Conservation (phyloP, 345 rosid genomes). For the Rhizophora mangle region DNA sequence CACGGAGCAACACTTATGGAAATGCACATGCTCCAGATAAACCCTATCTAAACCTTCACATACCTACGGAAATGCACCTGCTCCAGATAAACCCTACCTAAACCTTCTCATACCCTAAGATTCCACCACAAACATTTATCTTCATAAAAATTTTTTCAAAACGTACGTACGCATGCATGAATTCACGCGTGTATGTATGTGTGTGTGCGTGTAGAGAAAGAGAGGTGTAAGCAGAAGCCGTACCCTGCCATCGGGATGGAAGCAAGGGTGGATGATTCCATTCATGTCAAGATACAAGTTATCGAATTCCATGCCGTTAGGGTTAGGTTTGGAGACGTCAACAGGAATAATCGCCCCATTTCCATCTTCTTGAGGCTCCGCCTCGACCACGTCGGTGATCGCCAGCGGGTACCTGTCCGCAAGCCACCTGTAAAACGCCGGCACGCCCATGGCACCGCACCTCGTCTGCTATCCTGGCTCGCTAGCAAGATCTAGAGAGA, state of each 20-base stretch:
- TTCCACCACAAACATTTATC: too few relatives aligned
- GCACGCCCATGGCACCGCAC: slow-evolving; percentile 70
- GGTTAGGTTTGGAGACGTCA: slow-evolving; percentile 77
- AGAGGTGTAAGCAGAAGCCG: neutral
- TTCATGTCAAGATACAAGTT: slow-evolving; percentile 94
- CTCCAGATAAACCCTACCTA: neutral
- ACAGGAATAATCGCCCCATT: slow-evolving; percentile 41
- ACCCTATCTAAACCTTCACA: neutral
- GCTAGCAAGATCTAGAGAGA: neutral
- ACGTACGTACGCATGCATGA: too few relatives aligned
- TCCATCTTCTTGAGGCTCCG: slow-evolving; percentile 45
- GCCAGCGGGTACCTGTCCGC: slow-evolving; percentile 89
- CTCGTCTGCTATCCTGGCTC: neutral
- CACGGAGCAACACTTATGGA: neutral
- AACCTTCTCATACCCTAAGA: neutral
- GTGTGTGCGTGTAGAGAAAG: too few relatives aligned
- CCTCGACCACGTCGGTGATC: slow-evolving; percentile 77
- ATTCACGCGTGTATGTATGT: too few relatives aligned
- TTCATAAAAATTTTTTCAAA: too few relatives aligned
- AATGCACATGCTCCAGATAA: neutral
- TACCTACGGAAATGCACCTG: neutral
- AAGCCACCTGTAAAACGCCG: slow-evolving; percentile 94
- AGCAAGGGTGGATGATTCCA: slow-evolving; percentile 93
- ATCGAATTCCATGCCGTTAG: slow-evolving; percentile 87
- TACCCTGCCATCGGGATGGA: slow-evolving; percentile 97